These are phyloP conservation scores for Cryptomeria japonica DNA, from an alignment of 75 land plant genomes.

Conservation along the genomic window DNA sequence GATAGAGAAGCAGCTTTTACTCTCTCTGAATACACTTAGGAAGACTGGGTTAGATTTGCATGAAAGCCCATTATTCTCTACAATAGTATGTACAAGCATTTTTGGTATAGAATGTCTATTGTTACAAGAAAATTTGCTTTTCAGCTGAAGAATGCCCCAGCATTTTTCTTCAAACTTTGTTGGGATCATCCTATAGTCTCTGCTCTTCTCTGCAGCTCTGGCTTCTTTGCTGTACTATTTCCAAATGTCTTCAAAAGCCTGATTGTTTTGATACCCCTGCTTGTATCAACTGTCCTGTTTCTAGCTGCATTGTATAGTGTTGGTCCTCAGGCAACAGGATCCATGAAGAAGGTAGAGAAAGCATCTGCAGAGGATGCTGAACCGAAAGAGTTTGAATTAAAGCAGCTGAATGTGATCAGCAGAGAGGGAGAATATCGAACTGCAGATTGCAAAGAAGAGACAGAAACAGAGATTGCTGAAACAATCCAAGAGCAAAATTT, in stretches of 20 bases:
- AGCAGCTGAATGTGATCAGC: background rate
- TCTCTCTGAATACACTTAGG: too few relatives aligned
- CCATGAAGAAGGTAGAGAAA: background rate
- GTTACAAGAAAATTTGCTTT: background rate
- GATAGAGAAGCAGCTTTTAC: too few relatives aligned
- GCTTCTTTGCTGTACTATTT: background rate
- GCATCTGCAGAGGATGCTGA: background rate
- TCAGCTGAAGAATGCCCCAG: background rate
- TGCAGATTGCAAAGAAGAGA: background rate
- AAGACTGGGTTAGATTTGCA: too few relatives aligned
- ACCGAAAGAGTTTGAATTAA: background rate
- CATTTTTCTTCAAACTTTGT: background rate
- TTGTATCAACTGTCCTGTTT: constrained; percentile 4
- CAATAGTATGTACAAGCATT: too few relatives aligned
- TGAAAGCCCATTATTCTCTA: too few relatives aligned
- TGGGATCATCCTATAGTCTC: background rate
- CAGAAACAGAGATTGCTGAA: background rate
- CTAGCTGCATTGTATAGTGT: background rate
- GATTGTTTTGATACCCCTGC: background rate
- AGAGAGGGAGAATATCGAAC: background rate
- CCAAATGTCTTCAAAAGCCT: constrained; percentile 1
- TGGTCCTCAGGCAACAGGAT: background rate
- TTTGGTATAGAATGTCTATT: background rate
- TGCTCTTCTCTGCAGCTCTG: background rate
- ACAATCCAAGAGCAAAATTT: background rate